These are phyloP conservation scores for Leishmania turanica DNA, from an alignment of 208 protist genomes.

Conservation along the genomic window DNA sequence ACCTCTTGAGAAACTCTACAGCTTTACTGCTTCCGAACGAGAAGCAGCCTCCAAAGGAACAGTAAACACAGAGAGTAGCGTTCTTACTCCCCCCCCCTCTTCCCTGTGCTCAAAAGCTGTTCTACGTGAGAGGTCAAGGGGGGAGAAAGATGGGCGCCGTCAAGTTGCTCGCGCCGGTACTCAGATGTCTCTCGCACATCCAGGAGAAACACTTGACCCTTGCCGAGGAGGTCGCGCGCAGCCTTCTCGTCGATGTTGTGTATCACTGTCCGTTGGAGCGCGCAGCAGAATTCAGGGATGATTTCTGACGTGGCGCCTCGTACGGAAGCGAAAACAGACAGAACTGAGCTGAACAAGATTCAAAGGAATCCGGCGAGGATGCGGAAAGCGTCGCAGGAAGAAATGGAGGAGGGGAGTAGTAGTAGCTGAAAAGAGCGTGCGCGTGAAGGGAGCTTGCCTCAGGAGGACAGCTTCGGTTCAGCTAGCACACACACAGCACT, in stretches of 20 bases:
- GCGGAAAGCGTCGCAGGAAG: neutral
- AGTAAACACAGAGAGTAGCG: slow-evolving; percentile 38
- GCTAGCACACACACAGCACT: neutral
- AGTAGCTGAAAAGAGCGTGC: neutral
- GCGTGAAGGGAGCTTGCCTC: neutral
- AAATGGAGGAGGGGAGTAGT: neutral
- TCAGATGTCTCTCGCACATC: slow-evolving; percentile 51
- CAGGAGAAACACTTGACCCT: slow-evolving; percentile 37
- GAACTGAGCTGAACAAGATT: neutral
- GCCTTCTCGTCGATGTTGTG: slow-evolving; percentile 31
- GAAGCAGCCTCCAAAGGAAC: slow-evolving; percentile 47
- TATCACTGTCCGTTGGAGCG: slow-evolving; percentile 5
- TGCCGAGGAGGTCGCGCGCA: slow-evolving; percentile 23
- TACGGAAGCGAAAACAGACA: neutral
- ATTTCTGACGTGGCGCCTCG: neutral
- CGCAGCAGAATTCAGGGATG: neutral
- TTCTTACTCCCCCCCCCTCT: slow-evolving; percentile 9
- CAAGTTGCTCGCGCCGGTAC: slow-evolving; percentile 52
- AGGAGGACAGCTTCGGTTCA: neutral
- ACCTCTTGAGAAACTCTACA: slow-evolving; percentile 17
- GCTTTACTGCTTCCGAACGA: slow-evolving; percentile 18
- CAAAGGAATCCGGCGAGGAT: neutral
- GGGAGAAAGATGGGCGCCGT: slow-evolving; percentile 34
- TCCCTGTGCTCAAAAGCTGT: slow-evolving; percentile 28
- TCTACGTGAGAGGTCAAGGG: slow-evolving; percentile 30